Conservation (phyloP, 805 yeast species). For the Saccharomycopsis sp. region DNA sequence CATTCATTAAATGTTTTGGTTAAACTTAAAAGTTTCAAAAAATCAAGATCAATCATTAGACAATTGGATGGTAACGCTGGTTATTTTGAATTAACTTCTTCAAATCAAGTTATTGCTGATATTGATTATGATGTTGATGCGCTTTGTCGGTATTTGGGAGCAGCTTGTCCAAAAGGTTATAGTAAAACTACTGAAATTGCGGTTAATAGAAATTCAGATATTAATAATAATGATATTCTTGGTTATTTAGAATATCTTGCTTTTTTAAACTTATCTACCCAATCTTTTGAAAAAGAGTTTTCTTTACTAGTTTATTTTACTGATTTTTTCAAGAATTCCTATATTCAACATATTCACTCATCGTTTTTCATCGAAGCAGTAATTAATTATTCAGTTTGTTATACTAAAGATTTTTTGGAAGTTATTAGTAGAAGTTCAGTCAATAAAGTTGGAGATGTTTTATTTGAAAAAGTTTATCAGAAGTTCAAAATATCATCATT, state of each 20-base stretch:
- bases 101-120: slow-evolving; percentile 14
- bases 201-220: slow-evolving; percentile 6
- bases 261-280: slow-evolving; percentile 6
- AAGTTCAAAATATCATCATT: slow-evolving; percentile 5
- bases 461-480: slow-evolving; percentile 14
- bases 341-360: slow-evolving; percentile 12
- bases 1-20: slow-evolving; percentile 8
- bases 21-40: slow-evolving; percentile 12
- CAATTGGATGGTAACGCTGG: slow-evolving; percentile 13
- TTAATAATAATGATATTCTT: slow-evolving; percentile 7
- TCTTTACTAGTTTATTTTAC: slow-evolving; percentile 6
- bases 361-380: slow-evolving; percentile 14
- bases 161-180: slow-evolving; percentile 13
- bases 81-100: slow-evolving; percentile 12
- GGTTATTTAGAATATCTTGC: slow-evolving; percentile 14
- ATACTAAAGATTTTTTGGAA: slow-evolving; percentile 12
- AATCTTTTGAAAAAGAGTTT: slow-evolving; percentile 11
- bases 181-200: slow-evolving; percentile 13
- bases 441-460: slow-evolving; percentile 13
- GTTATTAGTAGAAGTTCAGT: slow-evolving; percentile 2
- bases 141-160: slow-evolving; percentile 9
- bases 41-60: slow-evolving; percentile 8
- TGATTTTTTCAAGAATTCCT: slow-evolving; percentile 4
- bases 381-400: slow-evolving; percentile 6
- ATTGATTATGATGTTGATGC: slow-evolving; percentile 16